A percentile compares a stretch with the other conserved stretches of the same genome.
These are phyloP conservation scores for Jatropha podagrica DNA, from an alignment of 441 rosid genomes.

Conservation along the genomic window DNA sequence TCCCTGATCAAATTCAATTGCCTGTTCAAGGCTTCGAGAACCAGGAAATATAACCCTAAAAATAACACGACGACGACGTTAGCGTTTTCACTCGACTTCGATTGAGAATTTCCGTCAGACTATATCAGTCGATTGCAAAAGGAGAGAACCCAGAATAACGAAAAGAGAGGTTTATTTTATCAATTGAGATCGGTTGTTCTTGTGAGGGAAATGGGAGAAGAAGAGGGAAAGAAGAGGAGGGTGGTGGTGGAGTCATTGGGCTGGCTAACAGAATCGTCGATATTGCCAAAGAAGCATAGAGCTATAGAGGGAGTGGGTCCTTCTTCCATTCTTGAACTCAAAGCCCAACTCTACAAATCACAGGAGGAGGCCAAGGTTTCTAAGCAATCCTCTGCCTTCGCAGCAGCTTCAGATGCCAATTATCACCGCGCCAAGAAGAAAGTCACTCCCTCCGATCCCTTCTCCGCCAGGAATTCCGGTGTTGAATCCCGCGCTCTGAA, in stretches of 20 bases:
- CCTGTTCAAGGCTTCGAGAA: background rate
- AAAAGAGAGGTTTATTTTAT: background rate
- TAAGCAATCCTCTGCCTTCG: slow-evolving; percentile 54
- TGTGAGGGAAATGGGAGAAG: slow-evolving; percentile 37
- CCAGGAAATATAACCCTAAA: background rate
- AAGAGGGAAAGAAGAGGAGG: slow-evolving; percentile 58
- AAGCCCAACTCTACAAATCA: slow-evolving; percentile 83
- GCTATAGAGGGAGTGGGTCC: slow-evolving; percentile 87
- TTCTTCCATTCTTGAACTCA: slow-evolving; percentile 84
- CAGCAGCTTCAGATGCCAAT: slow-evolving; percentile 48
- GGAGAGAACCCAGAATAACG: too few relatives aligned
- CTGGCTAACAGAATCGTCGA: slow-evolving; percentile 92
- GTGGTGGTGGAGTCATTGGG: slow-evolving; percentile 78
- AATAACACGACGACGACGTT: background rate
- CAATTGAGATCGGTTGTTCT: background rate
- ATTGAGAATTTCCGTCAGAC: background rate
- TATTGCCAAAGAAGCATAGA: slow-evolving; percentile 85
- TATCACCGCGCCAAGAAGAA: slow-evolving; percentile 81
- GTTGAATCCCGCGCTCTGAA: slow-evolving; percentile 72
- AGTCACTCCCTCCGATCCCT: slow-evolving; percentile 46
- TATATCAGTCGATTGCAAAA: too few relatives aligned
- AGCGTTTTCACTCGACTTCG: background rate
- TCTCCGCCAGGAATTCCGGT: slow-evolving; percentile 72
- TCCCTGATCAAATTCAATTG: background rate
- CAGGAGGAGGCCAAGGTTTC: slow-evolving; percentile 76